Percentiles rank a stretch among this genome's conserved stretches.
Conservation (phyloP, 116 monocot species). For the Dioscorea cayenensis region DNA sequence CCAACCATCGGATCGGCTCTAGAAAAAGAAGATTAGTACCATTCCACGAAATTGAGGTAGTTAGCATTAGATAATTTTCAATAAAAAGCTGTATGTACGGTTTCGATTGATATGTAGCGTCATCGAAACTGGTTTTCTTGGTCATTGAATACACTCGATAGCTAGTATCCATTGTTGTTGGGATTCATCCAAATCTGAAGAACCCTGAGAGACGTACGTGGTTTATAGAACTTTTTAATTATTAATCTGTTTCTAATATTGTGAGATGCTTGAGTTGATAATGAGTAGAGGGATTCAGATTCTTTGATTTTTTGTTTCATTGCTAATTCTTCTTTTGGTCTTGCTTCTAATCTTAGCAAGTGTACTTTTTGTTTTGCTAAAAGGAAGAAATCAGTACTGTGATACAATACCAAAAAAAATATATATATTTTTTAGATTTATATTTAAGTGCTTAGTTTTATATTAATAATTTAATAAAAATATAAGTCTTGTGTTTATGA, state of each 20-base stretch:
- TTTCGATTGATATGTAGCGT: neutral
- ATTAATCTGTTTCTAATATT: too few relatives aligned
- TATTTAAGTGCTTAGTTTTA: too few relatives aligned
- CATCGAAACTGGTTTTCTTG: neutral
- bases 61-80: neutral
- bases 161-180: conserved; percentile 6
- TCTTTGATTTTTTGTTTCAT: neutral
- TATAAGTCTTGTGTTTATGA: too few relatives aligned
- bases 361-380: too few relatives aligned
- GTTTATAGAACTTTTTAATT: too few relatives aligned
- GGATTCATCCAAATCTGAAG: conserved; percentile 18
- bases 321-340: neutral
- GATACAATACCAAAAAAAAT: too few relatives aligned
- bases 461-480: too few relatives aligned
- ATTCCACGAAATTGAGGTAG: neutral
- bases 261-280: too few relatives aligned
- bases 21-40: neutral
- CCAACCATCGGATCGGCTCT: conserved; percentile 62
- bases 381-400: too few relatives aligned
- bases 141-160: neutral
- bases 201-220: neutral
- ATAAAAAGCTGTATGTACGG: too few relatives aligned
- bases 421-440: too few relatives aligned
- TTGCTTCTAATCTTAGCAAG: neutral
- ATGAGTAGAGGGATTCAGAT: too few relatives aligned